phyloP scores from a whole-genome alignment of 1,139 yeast species.

The Kodamaea anthophila region DNA sequence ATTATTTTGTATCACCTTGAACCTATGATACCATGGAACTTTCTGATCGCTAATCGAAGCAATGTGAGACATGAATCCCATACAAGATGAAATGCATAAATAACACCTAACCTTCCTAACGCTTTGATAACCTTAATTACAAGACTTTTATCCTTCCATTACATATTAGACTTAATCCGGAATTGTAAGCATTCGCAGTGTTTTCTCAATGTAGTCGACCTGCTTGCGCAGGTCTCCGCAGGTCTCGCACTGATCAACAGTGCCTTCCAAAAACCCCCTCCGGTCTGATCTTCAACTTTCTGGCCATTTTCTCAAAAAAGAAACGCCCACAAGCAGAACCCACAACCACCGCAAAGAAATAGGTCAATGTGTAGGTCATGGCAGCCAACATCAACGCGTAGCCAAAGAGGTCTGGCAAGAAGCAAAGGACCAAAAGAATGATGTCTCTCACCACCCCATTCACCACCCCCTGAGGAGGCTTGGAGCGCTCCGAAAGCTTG shows the following conservation, averaged over 20 bases:
- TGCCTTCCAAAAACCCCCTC: conserved; percentile 5
- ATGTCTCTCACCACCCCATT: conserved; percentile 4
- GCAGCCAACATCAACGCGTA: conserved; percentile 73
- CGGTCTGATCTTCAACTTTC: conserved; percentile 20
- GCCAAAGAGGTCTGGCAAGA: conserved; percentile 58
- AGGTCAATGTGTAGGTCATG: conserved; percentile 60
- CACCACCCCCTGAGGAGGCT: conserved; percentile 4
- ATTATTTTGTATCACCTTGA: too few relatives aligned
- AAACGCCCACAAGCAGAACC: conserved; percentile 69
- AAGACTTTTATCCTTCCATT: too few relatives aligned
- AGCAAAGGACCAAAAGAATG: conserved; percentile 36
- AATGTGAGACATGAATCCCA: too few relatives aligned
- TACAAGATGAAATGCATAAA: too few relatives aligned
- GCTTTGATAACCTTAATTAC: too few relatives aligned
- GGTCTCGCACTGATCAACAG: conserved; percentile 1
- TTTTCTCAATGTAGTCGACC: too few relatives aligned
- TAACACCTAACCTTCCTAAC: too few relatives aligned
- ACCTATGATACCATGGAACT: too few relatives aligned
- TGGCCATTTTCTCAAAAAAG: conserved; percentile 52
- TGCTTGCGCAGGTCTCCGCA: too few relatives aligned
- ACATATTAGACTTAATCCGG: too few relatives aligned
- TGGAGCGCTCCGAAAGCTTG: not conserved
- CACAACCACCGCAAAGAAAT: conserved; percentile 64
- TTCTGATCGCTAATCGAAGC: too few relatives aligned
- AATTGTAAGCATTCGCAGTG: too few relatives aligned